These are phyloP conservation scores for Neocallimastix lanati DNA, from an alignment of 192 early-diverging fungal species.

Conservation along the genomic window DNA sequence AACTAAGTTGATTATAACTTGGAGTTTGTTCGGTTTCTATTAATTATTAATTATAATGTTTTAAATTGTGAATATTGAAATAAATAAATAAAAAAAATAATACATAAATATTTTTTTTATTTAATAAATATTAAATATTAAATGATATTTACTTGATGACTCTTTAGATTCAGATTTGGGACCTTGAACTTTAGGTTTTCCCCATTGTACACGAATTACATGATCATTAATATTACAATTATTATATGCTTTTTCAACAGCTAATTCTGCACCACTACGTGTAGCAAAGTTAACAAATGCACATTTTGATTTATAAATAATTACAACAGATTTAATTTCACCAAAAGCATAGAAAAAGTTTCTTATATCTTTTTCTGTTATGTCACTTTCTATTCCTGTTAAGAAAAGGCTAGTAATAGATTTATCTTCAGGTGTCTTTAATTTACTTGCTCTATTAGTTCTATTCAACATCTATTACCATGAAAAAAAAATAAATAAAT, in stretches of 20 bases:
- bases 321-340: constrained; percentile 71
- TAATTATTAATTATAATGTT: constrained; percentile 7
- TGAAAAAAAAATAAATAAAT: not conserved
- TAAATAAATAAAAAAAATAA: too few relatives aligned
- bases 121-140: too few relatives aligned
- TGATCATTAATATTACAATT: constrained; percentile 55
- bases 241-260: constrained; percentile 43
- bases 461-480: constrained; percentile 12
- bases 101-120: too few relatives aligned
- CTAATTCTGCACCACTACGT: constrained; percentile 69
- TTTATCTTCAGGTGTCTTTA: constrained; percentile 57
- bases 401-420: constrained; percentile 74
- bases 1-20: not conserved
- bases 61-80: too few relatives aligned
- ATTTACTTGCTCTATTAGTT: constrained; percentile 17
- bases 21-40: constrained; percentile 8
- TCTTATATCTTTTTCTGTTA: constrained; percentile 53
- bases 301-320: constrained; percentile 58
- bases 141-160: not conserved
- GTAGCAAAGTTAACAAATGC: constrained; percentile 82
- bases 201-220: constrained; percentile 66
- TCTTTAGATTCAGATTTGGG: constrained; percentile 21
- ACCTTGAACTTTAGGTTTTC: constrained; percentile 49
- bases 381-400: constrained; percentile 51
- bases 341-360: constrained; percentile 66